Evolutionary conservation across 306 rosid species (phyloP).

Genomic region (Neltuma alba): DNA sequence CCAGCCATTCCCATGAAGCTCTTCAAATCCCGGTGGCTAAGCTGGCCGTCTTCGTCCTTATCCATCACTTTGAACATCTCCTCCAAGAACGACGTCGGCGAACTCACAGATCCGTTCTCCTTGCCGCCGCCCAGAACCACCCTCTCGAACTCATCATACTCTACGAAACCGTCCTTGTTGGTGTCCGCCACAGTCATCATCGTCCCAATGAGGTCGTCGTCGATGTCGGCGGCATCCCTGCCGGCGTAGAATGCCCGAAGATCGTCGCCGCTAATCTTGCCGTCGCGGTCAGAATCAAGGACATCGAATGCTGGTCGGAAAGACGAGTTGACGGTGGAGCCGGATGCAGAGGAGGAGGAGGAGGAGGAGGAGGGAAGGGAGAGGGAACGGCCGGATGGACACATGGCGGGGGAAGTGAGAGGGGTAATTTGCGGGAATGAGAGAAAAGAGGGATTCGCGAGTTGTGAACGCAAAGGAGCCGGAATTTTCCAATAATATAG

Average conservation of each 20-base stretch:
- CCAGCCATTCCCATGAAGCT: slow-evolving; percentile 73
- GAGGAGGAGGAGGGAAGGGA: not conserved
- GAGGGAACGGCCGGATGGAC: slow-evolving; percentile 9
- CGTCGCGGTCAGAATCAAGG: slow-evolving; percentile 80
- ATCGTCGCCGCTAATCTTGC: slow-evolving; percentile 80
- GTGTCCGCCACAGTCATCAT: slow-evolving; percentile 87
- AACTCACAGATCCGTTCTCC: slow-evolving; percentile 25
- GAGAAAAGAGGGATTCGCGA: not conserved
- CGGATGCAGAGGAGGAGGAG: not conserved
- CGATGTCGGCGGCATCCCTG: slow-evolving; percentile 20
- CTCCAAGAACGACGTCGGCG: slow-evolving; percentile 56
- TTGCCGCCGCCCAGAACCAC: slow-evolving; percentile 48
- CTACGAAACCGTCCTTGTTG: slow-evolving; percentile 78
- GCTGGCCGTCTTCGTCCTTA: slow-evolving; percentile 85
- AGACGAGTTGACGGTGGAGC: not conserved
- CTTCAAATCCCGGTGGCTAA: slow-evolving; percentile 74
- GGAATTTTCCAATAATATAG: not conserved
- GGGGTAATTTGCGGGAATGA: not conserved
- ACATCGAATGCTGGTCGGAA: slow-evolving; percentile 77
- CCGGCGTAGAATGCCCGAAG: slow-evolving; percentile 67
- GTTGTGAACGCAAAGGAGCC: not conserved
- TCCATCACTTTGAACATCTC: slow-evolving; percentile 90
- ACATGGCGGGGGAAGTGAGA: not conserved
- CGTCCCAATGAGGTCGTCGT: slow-evolving; percentile 56
- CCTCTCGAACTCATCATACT: slow-evolving; percentile 88